Percentiles rank a stretch among this genome's conserved stretches.
These are phyloP conservation scores for Geotrichum candidum DNA, from an alignment of 1,139 yeast species.

Conservation along the genomic window DNA sequence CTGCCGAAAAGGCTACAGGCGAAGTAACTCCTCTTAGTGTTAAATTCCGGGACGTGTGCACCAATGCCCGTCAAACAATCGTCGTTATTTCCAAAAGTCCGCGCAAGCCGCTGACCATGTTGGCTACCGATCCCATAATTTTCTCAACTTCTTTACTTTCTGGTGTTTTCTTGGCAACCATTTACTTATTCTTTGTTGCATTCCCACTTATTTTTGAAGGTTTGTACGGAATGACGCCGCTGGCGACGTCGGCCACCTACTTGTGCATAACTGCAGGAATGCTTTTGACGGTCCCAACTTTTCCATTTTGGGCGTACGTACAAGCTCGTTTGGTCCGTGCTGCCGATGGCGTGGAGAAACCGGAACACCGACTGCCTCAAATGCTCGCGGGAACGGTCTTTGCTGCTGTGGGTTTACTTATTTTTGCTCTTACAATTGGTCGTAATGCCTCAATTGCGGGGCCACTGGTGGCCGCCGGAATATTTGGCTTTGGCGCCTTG, in stretches of 20 bases:
- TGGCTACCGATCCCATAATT: slow-evolving; percentile 58
- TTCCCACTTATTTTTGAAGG: slow-evolving; percentile 19
- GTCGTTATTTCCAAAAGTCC: slow-evolving; percentile 38
- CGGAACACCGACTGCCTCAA: slow-evolving; percentile 50
- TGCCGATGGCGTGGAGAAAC: slow-evolving; percentile 18
- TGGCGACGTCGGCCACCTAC: slow-evolving; percentile 16
- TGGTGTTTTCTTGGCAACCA: slow-evolving; percentile 43
- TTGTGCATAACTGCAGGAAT: slow-evolving; percentile 17
- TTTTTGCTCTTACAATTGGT: slow-evolving; percentile 55
- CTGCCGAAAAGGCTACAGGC: slow-evolving; percentile 49
- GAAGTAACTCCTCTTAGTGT: slow-evolving; percentile 77
- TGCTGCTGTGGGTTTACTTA: slow-evolving; percentile 54
- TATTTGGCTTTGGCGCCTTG: slow-evolving; percentile 52
- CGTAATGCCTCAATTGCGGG: slow-evolving; percentile 4
- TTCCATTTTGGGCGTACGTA: slow-evolving; percentile 21
- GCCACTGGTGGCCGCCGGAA: slow-evolving; percentile 39
- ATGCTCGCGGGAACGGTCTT: slow-evolving; percentile 40
- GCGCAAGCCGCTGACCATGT: slow-evolving; percentile 49
- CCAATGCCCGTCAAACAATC: background rate
- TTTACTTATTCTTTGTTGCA: slow-evolving; percentile 19
- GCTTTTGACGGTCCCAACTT: slow-evolving; percentile 16
- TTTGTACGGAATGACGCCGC: slow-evolving; percentile 16
- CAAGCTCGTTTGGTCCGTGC: slow-evolving; percentile 17
- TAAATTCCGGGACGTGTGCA: slow-evolving; percentile 51
- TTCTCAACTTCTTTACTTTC: slow-evolving; percentile 54